Evolutionary conservation across 2,329 filamentous ascomycete species (phyloP), one percentile per base, ranked within the genome.

Genomic region (Penicillium verrucosum): DNA sequence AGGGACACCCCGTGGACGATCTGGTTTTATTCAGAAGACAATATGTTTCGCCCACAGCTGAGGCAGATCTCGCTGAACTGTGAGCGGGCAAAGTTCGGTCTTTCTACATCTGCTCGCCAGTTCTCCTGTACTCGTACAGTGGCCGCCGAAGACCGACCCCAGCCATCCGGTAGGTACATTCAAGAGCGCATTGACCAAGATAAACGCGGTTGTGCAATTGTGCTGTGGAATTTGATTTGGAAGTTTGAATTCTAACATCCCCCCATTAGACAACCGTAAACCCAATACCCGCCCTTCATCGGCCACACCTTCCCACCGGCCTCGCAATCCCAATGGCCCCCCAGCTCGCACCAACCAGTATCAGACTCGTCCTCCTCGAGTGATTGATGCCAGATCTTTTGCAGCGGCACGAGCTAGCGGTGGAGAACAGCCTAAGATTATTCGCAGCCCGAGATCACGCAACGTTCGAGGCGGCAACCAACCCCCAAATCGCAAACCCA

Each of bases 371-470:
- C 64, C 69, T 37, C 67, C 66, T 41, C 66, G 70, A 29, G 63
- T 65, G 21, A 51, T 76, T 51, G 74, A 76, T 60, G 73, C 73
- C 14, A 66, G 74, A 46, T 70, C 72, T 8, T 66, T 76, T 29
- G 73, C 66, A 6, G 71, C 71, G 9, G 59, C 68, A n/a, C 63
- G 62, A 47, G 54, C 63, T 29, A 40, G 47, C 29, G 65, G 64
- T 52, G 65, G 60, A 36, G 61, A 67, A n/a, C 64, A 65, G 18
- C 56, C 65, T 9, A 69, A 70, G 48, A 60, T 76, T 34, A 65
- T 76, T 23, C 72, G 68, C 43, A 65, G 63, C 32, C 66, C 69
- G 5, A 61, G 64, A 27, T 51, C 68, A 30, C 68, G 65, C 41
- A 64, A 51, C 38, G 56, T 63, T 43, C 66, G 62, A 40, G 57